A percentile compares a stretch with the other conserved stretches of the same genome.
Conservation (phyloP, 1,284 basidiomycete genomes). For the Pisolithus thermaeus region DNA sequence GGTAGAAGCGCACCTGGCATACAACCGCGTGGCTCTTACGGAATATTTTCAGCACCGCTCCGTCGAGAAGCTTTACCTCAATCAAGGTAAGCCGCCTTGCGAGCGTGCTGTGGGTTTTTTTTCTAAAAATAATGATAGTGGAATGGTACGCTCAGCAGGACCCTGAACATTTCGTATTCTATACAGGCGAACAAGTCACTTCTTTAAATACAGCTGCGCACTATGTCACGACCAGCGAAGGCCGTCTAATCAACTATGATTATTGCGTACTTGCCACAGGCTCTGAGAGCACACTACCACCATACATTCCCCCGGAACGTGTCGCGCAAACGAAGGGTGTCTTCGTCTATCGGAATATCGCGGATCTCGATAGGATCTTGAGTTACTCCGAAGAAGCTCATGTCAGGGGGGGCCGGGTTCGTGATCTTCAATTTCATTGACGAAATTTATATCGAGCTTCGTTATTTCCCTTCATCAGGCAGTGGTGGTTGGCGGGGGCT, state of each 20-base stretch:
- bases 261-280: conserved; percentile 69
- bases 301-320: conserved; percentile 44
- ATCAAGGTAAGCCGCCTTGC: conserved; percentile 34
- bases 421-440: conserved; percentile 2
- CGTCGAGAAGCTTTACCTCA: conserved; percentile 63
- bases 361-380: conserved; percentile 59
- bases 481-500: conserved; percentile 65
- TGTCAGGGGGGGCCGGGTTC: conserved; percentile 32
- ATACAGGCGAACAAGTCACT: conserved; percentile 50
- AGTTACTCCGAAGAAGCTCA: conserved; percentile 43
- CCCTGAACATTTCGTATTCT: conserved; percentile 46
- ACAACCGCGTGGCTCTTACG: conserved; percentile 55
- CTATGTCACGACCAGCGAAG: conserved; percentile 42
- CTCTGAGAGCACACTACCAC: conserved; percentile 62
- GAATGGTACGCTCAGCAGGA: conserved; percentile 60
- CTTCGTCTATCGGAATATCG: conserved; percentile 71
- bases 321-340: conserved; percentile 42
- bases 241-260: conserved; percentile 50
- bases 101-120: background rate
- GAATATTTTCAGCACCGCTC: conserved; percentile 63
- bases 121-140: conserved; percentile 17
- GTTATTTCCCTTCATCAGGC: conserved; percentile 27
- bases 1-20: conserved; percentile 28
- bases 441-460: background rate
- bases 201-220: conserved; percentile 42